A percentile compares a stretch with the other conserved stretches of the same genome.
phyloP scores from a whole-genome alignment of 2,329 filamentous ascomycete genomes.

The Cladosporium sp. region DNA sequence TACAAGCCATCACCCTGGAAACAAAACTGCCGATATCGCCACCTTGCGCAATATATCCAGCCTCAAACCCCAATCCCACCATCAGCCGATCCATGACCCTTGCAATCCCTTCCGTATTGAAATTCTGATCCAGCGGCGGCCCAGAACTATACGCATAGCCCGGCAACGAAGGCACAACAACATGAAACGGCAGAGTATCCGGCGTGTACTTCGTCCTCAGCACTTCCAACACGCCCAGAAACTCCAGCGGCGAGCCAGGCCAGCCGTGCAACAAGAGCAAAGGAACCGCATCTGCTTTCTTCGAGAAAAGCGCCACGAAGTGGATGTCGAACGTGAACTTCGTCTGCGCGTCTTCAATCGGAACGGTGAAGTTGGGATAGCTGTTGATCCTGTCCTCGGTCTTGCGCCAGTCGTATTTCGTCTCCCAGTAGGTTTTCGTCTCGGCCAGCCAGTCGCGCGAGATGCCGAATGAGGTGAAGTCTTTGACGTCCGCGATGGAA shows the following conservation, averaged over 20 bases:
- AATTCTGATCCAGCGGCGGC: slow-evolving; percentile 46
- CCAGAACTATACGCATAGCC: slow-evolving; percentile 51
- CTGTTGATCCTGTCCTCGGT: slow-evolving; percentile 43
- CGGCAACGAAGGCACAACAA: slow-evolving; percentile 53
- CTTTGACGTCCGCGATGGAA: slow-evolving; percentile 34
- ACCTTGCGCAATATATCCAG: slow-evolving; percentile 53
- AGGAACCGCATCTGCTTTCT: slow-evolving; percentile 46
- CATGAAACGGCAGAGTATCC: slow-evolving; percentile 51
- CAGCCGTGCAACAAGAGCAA: slow-evolving; percentile 54
- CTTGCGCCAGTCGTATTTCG: slow-evolving; percentile 46
- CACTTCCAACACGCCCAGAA: slow-evolving; percentile 48
- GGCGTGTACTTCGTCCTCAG: slow-evolving; percentile 47
- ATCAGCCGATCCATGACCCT: slow-evolving; percentile 50
- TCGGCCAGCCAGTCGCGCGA: slow-evolving; percentile 43
- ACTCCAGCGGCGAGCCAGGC: slow-evolving; percentile 53
- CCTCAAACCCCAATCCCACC: slow-evolving; percentile 48
- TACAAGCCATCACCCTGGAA: slow-evolving; percentile 39
- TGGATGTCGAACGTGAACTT: slow-evolving; percentile 42
- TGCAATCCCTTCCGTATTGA: slow-evolving; percentile 37
- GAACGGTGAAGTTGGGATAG: slow-evolving; percentile 47
- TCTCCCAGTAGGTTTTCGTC: slow-evolving; percentile 39
- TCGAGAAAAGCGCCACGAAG: slow-evolving; percentile 53
- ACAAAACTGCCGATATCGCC: slow-evolving; percentile 53
- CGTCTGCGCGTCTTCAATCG: slow-evolving; percentile 37
- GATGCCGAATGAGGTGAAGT: slow-evolving; percentile 38